Percentiles rank a stretch among this genome's conserved stretches.
Evolutionary conservation across 148 eudicot genomes (phyloP).

Genomic region (Bassia scoparia): DNA sequence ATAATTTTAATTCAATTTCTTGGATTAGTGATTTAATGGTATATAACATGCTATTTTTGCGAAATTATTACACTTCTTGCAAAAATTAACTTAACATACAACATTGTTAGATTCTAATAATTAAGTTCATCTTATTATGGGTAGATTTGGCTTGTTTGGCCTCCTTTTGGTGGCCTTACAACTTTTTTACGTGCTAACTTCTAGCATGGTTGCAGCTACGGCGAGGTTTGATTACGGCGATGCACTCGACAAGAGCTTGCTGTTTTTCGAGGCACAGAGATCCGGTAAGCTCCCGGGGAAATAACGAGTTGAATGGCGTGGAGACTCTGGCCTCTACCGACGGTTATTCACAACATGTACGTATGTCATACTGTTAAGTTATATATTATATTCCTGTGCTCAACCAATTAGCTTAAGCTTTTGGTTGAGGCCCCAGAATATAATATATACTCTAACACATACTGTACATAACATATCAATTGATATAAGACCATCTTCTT

Average conservation of each 20-base stretch:
- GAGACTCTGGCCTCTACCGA: conserved; percentile 59
- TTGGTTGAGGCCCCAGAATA: no score
- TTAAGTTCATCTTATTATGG: conserved; percentile 4
- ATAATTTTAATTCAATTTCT: no score
- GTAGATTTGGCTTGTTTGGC: neutral
- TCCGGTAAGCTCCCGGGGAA: conserved; percentile 61
- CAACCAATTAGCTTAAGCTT: no score
- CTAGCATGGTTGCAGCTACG: conserved; percentile 12
- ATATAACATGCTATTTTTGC: no score
- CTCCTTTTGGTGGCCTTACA: conserved; percentile 11
- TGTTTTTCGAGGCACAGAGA: conserved; percentile 87
- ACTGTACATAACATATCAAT: no score
- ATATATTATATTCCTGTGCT: no score
- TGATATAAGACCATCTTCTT: no score
- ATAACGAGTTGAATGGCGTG: conserved; percentile 72
- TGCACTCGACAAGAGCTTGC: conserved; percentile 63
- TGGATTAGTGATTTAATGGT: no score
- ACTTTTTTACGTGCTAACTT: neutral
- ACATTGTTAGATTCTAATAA: neutral
- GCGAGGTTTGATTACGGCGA: conserved; percentile 50
- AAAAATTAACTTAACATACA: neutral
- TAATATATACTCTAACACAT: no score
- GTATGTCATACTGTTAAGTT: no score
- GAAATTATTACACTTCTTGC: neutral
- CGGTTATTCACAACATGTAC: conserved; percentile 62